Percentiles rank a stretch among this genome's conserved stretches.
These are phyloP conservation scores for Paramyrothecium roridum DNA, from an alignment of 2,329 filamentous ascomycete species.

Conservation along the genomic window DNA sequence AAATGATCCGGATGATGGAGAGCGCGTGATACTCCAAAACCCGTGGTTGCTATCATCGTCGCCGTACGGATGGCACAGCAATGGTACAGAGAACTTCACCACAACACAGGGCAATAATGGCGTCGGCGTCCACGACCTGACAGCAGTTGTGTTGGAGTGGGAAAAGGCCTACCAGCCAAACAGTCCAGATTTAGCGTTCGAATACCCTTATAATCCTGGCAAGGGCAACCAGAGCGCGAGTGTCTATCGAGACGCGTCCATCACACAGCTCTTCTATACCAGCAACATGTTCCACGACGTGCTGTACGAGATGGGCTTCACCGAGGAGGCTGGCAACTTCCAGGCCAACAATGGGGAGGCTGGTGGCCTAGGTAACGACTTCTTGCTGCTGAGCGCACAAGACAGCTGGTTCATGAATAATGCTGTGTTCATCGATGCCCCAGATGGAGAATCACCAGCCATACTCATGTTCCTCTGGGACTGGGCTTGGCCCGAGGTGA, in stretches of 20 bases:
- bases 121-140: slow-evolving; percentile 45
- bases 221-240: slow-evolving; percentile 26
- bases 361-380: slow-evolving; percentile 49
- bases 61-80: slow-evolving; percentile 50
- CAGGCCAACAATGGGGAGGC: slow-evolving; percentile 52
- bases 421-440: slow-evolving; percentile 53
- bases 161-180: slow-evolving; percentile 43
- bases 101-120: slow-evolving; percentile 58
- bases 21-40: slow-evolving; percentile 39
- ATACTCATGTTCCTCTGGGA: slow-evolving; percentile 61
- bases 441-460: slow-evolving; percentile 46
- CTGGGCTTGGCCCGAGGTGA: slow-evolving; percentile 34
- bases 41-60: slow-evolving; percentile 45
- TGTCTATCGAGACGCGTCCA: slow-evolving; percentile 49
- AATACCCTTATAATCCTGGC: slow-evolving; percentile 34
- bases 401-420: slow-evolving; percentile 54
- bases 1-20: slow-evolving; percentile 50
- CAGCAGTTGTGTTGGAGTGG: slow-evolving; percentile 29
- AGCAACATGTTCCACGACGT: slow-evolving; percentile 58
- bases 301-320: slow-evolving; percentile 55
- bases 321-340: slow-evolving; percentile 57
- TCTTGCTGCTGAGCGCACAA: slow-evolving; percentile 54
- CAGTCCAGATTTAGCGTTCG: slow-evolving; percentile 38
- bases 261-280: slow-evolving; percentile 60
- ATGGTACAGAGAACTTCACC: slow-evolving; percentile 42